These are phyloP conservation scores for Stachybotrys chlorohalonatus DNA, from an alignment of 2,329 filamentous ascomycete species.

Conservation along the genomic window DNA sequence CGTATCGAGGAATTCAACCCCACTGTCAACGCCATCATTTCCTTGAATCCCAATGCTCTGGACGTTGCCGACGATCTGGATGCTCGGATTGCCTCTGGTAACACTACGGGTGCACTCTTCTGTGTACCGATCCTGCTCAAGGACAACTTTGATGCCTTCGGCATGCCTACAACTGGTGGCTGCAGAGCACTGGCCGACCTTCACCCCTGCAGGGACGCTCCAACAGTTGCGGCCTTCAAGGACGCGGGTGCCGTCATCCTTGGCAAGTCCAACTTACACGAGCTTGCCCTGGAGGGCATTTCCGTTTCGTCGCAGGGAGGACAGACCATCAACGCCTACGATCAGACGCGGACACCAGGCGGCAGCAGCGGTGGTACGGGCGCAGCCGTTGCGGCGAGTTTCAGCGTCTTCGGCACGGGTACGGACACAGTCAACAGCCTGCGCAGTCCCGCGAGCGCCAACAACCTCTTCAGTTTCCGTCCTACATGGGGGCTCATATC, in stretches of 20 bases:
- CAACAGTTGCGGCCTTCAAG: conserved; percentile 2
- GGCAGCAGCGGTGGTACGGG: conserved; percentile 3
- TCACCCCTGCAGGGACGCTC: conserved; percentile 1
- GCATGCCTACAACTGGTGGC: conserved; percentile 1
- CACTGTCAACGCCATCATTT: conserved; percentile 1
- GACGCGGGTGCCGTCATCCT: conserved; percentile 3
- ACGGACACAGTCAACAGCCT: conserved; percentile 4
- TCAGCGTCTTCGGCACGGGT: conserved; percentile 3
- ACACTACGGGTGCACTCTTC: not conserved
- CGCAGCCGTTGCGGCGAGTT: conserved; percentile 3
- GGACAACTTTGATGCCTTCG: conserved; percentile 3
- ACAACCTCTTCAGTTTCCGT: conserved; percentile 4
- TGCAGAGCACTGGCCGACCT: conserved; percentile 1
- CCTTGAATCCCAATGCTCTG: conserved; percentile 1
- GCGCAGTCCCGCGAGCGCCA: conserved; percentile 3
- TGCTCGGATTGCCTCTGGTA: not conserved
- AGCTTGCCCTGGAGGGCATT: conserved; percentile 4
- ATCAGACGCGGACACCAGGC: conserved; percentile 1
- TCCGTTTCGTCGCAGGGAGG: conserved; percentile 2
- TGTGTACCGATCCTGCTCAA: conserved; percentile 5
- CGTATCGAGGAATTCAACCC: conserved; percentile 4
- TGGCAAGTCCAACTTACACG: conserved; percentile 3
- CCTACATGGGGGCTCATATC: conserved; percentile 3
- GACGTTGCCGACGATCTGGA: conserved; percentile 2
- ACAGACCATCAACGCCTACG: conserved; percentile 3